Conservation (phyloP, 768 basidiomycete species). For the Hygrophorus pudorinus region DNA sequence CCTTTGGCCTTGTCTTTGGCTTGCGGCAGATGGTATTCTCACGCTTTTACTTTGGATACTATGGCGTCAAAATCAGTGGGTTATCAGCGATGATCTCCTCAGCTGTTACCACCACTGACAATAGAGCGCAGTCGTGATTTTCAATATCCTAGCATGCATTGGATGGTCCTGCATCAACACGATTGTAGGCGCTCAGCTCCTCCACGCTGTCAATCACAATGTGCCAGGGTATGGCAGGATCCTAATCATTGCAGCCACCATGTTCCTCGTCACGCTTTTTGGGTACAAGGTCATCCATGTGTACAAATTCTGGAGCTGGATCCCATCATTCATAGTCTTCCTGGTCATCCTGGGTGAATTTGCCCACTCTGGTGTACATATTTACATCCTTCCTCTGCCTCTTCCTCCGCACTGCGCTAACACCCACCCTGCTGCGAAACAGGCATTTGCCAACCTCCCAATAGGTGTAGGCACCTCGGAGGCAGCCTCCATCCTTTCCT, state of each 20-base stretch:
- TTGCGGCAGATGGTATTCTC: constrained; percentile 1
- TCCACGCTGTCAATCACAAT: neutral
- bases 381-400: too few species aligned
- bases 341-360: constrained; percentile 1
- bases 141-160: neutral
- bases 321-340: constrained; percentile 1
- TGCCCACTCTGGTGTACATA: neutral
- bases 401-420: neutral
- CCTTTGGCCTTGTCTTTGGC: constrained; percentile 2
- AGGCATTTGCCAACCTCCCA: neutral
- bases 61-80: constrained; percentile 2
- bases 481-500: neutral
- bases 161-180: neutral
- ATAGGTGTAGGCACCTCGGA: neutral
- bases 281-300: constrained; percentile 2
- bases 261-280: constrained; percentile 1
- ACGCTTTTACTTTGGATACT: constrained; percentile 1
- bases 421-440: too few species aligned
- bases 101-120: neutral
- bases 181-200: constrained; percentile 2
- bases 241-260: neutral
- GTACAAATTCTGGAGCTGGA: constrained; percentile 1
- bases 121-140: neutral
- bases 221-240: constrained; percentile 1
- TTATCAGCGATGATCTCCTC: neutral